These are phyloP conservation scores for Apophysomyces ossiformis DNA, from an alignment of 371 early-diverging fungal genomes.

Conservation along the genomic window DNA sequence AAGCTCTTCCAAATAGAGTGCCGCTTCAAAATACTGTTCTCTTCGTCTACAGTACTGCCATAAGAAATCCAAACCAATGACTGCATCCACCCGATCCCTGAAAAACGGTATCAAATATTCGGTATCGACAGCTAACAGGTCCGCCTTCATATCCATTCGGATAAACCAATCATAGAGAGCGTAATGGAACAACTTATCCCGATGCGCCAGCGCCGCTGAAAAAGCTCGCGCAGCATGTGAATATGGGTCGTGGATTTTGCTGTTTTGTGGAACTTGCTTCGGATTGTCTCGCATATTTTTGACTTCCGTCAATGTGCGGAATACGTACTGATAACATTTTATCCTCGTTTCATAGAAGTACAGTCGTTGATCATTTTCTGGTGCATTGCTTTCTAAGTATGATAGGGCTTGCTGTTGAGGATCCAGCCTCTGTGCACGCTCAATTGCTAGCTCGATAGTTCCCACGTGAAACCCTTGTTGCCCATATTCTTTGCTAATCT, in stretches of 20 bases:
- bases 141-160: conserved; percentile 26
- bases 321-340: conserved; percentile 51
- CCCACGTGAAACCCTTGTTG: conserved; percentile 59
- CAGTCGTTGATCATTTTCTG: conserved; percentile 31
- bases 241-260: conserved; percentile 15
- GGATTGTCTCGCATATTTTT: conserved; percentile 18
- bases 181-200: conserved; percentile 74
- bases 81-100: conserved; percentile 49
- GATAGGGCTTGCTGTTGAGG: conserved; percentile 58
- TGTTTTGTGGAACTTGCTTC: conserved; percentile 10
- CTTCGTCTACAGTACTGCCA: conserved; percentile 77
- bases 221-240: conserved; percentile 37
- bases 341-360: conserved; percentile 42
- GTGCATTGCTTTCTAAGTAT: conserved; percentile 44
- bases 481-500: conserved; percentile 62
- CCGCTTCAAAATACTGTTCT: conserved; percentile 68
- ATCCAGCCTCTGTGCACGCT: conserved; percentile 71
- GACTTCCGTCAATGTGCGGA: conserved; percentile 34
- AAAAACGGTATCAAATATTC: conserved; percentile 75
- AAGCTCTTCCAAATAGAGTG: conserved; percentile 64
- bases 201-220: conserved; percentile 37
- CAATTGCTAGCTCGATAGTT: conserved; percentile 70
- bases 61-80: conserved; percentile 66
- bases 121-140: conserved; percentile 42
- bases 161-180: conserved; percentile 74